Base-by-base conservation (phyloP, 345 rosid genomes). In the Brassica nigra region DNA sequence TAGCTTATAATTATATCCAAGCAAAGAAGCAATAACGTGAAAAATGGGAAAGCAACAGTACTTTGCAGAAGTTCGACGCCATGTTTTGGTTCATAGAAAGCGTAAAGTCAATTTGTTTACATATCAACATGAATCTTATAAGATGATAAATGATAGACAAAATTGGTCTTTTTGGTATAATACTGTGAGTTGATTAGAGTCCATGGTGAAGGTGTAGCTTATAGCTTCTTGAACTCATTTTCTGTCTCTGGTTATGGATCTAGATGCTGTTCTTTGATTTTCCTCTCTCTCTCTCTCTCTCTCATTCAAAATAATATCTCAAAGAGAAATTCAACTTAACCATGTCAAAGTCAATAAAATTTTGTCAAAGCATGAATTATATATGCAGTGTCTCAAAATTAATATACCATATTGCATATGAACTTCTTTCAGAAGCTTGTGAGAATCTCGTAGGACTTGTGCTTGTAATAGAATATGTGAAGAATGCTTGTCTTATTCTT, bases 181-280 rank as follows among this genome's bases (percentile, higher is more conserved):
- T 31, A 23, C 27, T 23, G 34, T 31, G 34, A 31, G 55, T 49
- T 49, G 20, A 58, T 58, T 23, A 58, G 62, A 57, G 30, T 9
- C n/a, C 62, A 15, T 59, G 33, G 33, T 12, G 62, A 31, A 31
- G 34, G 34, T 31, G 34, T 58, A 61, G 33, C 33, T 1, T 54
- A 54, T n/a, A 15, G 68, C 67, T 30, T 30, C 37, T 63, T 64
- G 44, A 64, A 64, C 6, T 14, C 28, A 15, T 15, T 64, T 33
- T 28, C 9, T 15, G 65, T 33, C 27, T 33, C 44, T 54, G 23
- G n/a, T 27, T 14, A 27, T 63, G 44, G 14, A 33, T n/a, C 68
- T 6, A 64, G 44, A 64, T 33, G 42, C 8, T 64, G 3, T 65
- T 65, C 68, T 65, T 62, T 65, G 68, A 34, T 65, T 34, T 15